Base-by-base conservation (phyloP, 2,329 filamentous ascomycete genomes). In the Calonectria hawksworthii region DNA sequence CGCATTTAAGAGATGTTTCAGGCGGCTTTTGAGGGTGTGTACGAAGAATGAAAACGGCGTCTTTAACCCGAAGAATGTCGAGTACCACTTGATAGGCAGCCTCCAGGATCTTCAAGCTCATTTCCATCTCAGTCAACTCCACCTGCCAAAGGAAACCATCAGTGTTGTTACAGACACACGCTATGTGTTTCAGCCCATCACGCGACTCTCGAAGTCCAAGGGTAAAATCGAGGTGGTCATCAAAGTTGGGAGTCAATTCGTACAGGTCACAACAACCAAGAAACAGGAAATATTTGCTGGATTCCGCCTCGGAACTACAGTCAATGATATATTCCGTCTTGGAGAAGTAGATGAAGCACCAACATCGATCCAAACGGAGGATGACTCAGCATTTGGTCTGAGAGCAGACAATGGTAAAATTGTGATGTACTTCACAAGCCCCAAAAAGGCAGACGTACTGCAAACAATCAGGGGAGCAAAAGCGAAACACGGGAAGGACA, bases 291-390 rank as follows among this genome's bases (percentile, higher is more conserved):
- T 94, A 11, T 88, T 93, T 59, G 90, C 92, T 23, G 90, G 89
- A 7, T 88, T 92, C 74, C 89, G 90, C 16, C 86, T 94, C 30
- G 91, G 89, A 80, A 91, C 92, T 11, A 92, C 91, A 1, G 89
- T 94, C 77, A 94, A 94, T 78, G 93, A 94, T 78, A 93, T 94
- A 38, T 94, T 94, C 83, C 90, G 92, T 13, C 86, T 94, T 4
- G 88, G 91, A 5, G 93, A 94, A 70, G 89, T 94, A 18, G 93
- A 94, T 73, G 93, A 94, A 84, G 91, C 92, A 6, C 89, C 92
- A 7, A 91, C 91, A 3, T 91, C 91, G 3, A 91, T 93, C 69
- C 89, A 92, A 74, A 90, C 90, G 0, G 92, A 93, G 73, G 92
- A 94, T 73, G 92, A 94, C 76, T 91, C 90, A 4, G 90, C 92